Evolutionary conservation across 2,329 filamentous ascomycete species (phyloP).

Genomic region (Talaromyces pinophilus): DNA sequence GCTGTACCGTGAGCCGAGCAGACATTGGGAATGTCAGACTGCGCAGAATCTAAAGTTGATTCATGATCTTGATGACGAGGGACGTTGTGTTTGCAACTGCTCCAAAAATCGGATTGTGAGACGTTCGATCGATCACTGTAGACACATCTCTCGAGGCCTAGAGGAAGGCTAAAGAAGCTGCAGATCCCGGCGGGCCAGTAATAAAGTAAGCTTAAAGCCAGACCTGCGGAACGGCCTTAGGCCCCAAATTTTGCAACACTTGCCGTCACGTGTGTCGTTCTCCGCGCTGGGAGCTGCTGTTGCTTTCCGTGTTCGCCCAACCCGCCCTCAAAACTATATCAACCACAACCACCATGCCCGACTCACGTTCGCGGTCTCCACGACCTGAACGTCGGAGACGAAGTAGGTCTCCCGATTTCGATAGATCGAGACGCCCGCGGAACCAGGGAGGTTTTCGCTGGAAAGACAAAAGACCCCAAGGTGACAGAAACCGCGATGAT

Average conservation of each 20-base stretch:
- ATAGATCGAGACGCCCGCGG: constrained; percentile 43
- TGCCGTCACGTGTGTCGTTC: constrained; percentile 19
- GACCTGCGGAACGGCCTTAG: neutral
- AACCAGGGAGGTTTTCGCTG: constrained; percentile 49
- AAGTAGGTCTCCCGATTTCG: constrained; percentile 46
- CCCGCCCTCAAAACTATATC: neutral
- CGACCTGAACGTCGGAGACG: constrained; percentile 42
- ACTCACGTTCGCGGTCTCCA: constrained; percentile 26
- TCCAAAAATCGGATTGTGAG: neutral
- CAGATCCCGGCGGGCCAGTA: too few relatives aligned
- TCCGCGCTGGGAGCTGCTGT: neutral
- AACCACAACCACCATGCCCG: constrained; percentile 11
- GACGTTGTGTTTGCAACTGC: neutral
- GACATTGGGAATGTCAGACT: constrained; percentile 54
- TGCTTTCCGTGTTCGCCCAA: constrained; percentile 13
- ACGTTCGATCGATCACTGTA: neutral
- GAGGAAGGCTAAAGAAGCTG: too few relatives aligned
- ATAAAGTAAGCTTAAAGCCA: too few relatives aligned
- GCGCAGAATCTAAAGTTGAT: neutral
- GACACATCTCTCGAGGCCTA: too few relatives aligned
- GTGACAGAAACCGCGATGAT: constrained; percentile 53
- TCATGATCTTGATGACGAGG: constrained; percentile 2
- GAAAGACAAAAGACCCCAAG: constrained; percentile 53
- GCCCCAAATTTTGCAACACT: constrained; percentile 4
- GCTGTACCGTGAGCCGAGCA: constrained; percentile 48